A percentile compares a stretch with the other conserved stretches of the same genome.
Evolutionary conservation across 805 yeast genomes (phyloP).

Genomic region (Candida coquimbonensis): DNA sequence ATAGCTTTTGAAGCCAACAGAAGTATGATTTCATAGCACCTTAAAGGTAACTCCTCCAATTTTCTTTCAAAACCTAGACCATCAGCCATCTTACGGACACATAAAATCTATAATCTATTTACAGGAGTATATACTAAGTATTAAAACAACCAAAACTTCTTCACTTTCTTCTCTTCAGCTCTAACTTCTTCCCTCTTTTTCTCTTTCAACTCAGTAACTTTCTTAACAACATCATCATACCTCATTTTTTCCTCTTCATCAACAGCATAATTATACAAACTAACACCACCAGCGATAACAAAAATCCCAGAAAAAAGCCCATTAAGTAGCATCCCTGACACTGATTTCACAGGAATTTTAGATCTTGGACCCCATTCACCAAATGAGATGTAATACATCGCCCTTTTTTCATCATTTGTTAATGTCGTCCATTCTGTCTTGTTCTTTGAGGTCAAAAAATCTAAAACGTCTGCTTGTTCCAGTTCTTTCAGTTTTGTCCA

Average conservation of each 20-base stretch:
- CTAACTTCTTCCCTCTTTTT: conserved; percentile 2
- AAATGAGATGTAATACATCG: conserved; percentile 29
- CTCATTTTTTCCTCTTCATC: conserved; percentile 16
- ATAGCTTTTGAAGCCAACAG: too few relatives aligned
- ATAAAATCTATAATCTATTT: neutral
- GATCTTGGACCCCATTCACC: conserved; percentile 34
- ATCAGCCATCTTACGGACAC: neutral
- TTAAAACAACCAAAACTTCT: conserved; percentile 1
- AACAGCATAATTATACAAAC: conserved; percentile 13
- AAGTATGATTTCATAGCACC: too few relatives aligned
- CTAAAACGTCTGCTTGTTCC: conserved; percentile 30
- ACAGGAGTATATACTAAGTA: neutral
- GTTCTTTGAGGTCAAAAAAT: conserved; percentile 27
- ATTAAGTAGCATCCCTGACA: conserved; percentile 12
- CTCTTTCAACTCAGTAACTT: conserved; percentile 3
- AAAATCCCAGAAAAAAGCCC: conserved; percentile 15
- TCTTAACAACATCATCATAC: conserved; percentile 1
- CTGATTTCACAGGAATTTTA: conserved; percentile 1
- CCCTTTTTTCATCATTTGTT: conserved; percentile 22
- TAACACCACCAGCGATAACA: conserved; percentile 15
- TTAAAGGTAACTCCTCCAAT: too few relatives aligned
- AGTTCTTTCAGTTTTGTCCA: conserved; percentile 28
- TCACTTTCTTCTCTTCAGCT: neutral
- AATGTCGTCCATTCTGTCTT: conserved; percentile 27
- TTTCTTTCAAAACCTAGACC: neutral